These are phyloP conservation scores for Fraxinus angustifolia DNA, from an alignment of 305 asterid genomes.

Conservation along the genomic window DNA sequence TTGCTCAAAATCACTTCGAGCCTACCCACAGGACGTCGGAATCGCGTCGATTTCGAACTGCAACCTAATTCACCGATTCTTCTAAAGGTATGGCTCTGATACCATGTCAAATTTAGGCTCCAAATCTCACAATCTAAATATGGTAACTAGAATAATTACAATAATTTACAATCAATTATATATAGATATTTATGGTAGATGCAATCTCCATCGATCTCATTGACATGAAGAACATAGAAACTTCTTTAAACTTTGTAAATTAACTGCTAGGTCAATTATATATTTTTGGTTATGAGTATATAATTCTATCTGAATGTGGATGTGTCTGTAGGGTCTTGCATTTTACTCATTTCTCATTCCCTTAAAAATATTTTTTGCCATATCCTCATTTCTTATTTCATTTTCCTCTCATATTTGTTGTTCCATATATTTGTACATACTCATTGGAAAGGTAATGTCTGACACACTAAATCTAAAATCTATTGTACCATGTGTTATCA, in stretches of 20 bases:
- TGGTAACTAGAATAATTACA: no score
- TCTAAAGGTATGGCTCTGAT: no score
- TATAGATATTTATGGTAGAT: no score
- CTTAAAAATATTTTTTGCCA: neutral
- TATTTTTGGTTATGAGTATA: neutral
- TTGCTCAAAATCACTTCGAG: no score
- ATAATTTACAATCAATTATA: no score
- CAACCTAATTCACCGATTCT: no score
- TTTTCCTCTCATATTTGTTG: neutral
- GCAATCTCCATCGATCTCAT: no score
- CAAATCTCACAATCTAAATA: no score
- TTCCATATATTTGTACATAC: neutral
- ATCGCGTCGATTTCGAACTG: no score
- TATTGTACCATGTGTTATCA: constrained; percentile 29
- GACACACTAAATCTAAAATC: constrained; percentile 10
- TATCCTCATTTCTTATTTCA: neutral
- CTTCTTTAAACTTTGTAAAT: neutral
- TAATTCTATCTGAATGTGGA: neutral
- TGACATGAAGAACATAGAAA: neutral
- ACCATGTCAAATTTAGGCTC: no score
- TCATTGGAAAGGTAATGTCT: constrained; percentile 1
- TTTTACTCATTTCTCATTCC: neutral
- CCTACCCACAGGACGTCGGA: no score
- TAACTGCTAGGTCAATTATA: neutral
- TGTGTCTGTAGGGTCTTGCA: neutral